A percentile compares a stretch with the other conserved stretches of the same genome.
Evolutionary conservation across 306 rosid species (phyloP).

Genomic region (Dicorynia guianensis): DNA sequence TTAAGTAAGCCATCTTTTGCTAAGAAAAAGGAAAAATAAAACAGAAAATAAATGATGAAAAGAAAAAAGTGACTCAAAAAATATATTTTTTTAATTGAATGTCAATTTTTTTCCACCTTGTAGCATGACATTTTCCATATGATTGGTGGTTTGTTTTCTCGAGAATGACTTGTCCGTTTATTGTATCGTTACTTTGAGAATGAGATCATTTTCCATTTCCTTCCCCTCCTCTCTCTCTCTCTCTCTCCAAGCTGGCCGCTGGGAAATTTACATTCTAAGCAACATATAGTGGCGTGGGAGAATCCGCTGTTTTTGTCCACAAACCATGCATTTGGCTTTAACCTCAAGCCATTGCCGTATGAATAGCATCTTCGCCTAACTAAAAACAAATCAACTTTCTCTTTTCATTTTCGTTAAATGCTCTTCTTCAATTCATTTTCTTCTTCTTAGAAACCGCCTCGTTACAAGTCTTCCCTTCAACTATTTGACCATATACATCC

Average conservation of each 20-base stretch:
- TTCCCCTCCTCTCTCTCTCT: not conserved
- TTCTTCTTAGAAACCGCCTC: not conserved
- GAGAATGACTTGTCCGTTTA: not conserved
- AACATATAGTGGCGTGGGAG: not conserved
- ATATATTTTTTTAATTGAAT: not conserved
- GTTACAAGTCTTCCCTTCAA: not conserved
- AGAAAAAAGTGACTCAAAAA: not conserved
- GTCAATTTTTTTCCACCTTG: not conserved
- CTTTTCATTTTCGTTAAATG: not conserved
- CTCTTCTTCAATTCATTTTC: not conserved
- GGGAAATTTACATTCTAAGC: not conserved
- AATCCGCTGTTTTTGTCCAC: conserved; percentile 3
- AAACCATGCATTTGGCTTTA: not conserved
- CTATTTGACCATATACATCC: conserved; percentile 7
- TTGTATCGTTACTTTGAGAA: not conserved
- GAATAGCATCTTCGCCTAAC: not conserved
- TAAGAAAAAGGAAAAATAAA: not conserved
- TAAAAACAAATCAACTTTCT: not conserved
- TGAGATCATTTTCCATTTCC: not conserved
- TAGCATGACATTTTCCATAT: not conserved
- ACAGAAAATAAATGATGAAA: no score
- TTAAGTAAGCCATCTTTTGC: not conserved
- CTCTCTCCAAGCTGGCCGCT: not conserved
- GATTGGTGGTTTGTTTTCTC: not conserved
- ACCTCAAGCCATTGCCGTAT: not conserved